Evolutionary conservation across 2,329 filamentous ascomycete species (phyloP).

Genomic region (Penicillium thymicola): DNA sequence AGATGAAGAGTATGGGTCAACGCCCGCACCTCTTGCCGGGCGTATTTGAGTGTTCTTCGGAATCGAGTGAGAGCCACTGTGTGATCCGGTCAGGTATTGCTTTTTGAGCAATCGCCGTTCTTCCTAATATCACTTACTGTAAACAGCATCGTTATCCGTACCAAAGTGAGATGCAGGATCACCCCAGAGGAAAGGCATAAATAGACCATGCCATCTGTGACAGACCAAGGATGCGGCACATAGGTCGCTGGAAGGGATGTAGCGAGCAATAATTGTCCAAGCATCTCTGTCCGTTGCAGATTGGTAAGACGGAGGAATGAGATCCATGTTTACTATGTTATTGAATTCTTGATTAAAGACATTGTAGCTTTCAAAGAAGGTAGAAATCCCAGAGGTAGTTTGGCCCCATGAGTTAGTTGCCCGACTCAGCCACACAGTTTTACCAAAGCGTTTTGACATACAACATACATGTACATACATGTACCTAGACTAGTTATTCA

Average conservation of each 20-base stretch:
- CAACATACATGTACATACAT: neutral
- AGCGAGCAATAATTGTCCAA: conserved; percentile 56
- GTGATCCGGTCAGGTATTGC: neutral
- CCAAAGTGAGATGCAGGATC: conserved; percentile 62
- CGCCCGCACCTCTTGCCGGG: conserved; percentile 51
- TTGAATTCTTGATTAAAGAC: neutral
- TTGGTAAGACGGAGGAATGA: conserved; percentile 59
- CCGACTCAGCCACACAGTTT: conserved; percentile 2
- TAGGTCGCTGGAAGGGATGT: conserved; percentile 55
- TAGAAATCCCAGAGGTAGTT: neutral
- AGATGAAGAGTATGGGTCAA: conserved; percentile 61
- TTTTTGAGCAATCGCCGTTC: neutral
- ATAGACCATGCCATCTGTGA: conserved; percentile 56
- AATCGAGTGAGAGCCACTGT: conserved; percentile 59
- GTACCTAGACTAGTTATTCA: neutral
- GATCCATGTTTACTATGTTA: conserved; percentile 47
- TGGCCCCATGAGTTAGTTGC: conserved; percentile 2
- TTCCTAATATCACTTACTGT: conserved; percentile 38
- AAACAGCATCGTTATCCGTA: conserved; percentile 58
- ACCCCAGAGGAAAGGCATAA: conserved; percentile 60
- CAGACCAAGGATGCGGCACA: conserved; percentile 57
- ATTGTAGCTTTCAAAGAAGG: neutral
- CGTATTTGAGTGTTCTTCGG: conserved; percentile 54
- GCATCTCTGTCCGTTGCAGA: conserved; percentile 53
- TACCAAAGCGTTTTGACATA: neutral